A percentile compares a stretch with the other conserved stretches of the same genome.
Evolutionary conservation across 768 basidiomycete genomes (phyloP).

Genomic region (Tylopilus rubrobrunneus): DNA sequence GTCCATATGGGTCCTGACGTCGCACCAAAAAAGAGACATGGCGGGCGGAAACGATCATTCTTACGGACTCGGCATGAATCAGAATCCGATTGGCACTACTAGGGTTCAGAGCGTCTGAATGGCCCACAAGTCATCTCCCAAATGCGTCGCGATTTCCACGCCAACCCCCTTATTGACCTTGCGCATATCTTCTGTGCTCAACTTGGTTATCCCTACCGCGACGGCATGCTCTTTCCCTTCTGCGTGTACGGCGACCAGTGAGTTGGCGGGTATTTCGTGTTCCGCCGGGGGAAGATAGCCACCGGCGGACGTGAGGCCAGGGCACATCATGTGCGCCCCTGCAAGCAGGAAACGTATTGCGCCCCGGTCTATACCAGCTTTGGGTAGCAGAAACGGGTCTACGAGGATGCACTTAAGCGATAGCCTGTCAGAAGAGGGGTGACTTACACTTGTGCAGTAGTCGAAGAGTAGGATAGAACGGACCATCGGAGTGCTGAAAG

Average conservation of each 20-base stretch:
- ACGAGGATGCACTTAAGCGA: slow-evolving; percentile 5
- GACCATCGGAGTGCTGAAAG: slow-evolving; percentile 96
- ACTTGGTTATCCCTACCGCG: slow-evolving; percentile 78
- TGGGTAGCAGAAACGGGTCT: slow-evolving; percentile 92
- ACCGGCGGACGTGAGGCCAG: slow-evolving; percentile 90
- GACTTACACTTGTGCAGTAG: slow-evolving; percentile 87
- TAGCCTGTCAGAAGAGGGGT: not conserved
- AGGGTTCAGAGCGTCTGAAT: slow-evolving; percentile 51
- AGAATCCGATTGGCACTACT: no score
- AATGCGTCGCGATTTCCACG: slow-evolving; percentile 80
- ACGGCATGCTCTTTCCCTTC: slow-evolving; percentile 94
- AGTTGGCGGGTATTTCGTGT: slow-evolving; percentile 60
- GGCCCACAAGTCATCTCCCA: slow-evolving; percentile 88
- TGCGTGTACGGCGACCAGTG: slow-evolving; percentile 87
- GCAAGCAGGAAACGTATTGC: slow-evolving; percentile 96
- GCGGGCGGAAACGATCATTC: not conserved
- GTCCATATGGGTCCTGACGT: not conserved
- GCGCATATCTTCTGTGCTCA: slow-evolving; percentile 87
- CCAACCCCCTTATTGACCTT: slow-evolving; percentile 86
- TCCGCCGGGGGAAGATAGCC: slow-evolving; percentile 80
- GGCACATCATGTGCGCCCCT: slow-evolving; percentile 96
- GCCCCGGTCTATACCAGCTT: slow-evolving; percentile 89
- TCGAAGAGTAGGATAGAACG: slow-evolving; percentile 83
- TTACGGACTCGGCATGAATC: not conserved
- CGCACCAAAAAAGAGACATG: not conserved